These are phyloP conservation scores for Pestalotiopsis fici DNA, from an alignment of 2,329 filamentous ascomycete genomes.

Conservation along the genomic window DNA sequence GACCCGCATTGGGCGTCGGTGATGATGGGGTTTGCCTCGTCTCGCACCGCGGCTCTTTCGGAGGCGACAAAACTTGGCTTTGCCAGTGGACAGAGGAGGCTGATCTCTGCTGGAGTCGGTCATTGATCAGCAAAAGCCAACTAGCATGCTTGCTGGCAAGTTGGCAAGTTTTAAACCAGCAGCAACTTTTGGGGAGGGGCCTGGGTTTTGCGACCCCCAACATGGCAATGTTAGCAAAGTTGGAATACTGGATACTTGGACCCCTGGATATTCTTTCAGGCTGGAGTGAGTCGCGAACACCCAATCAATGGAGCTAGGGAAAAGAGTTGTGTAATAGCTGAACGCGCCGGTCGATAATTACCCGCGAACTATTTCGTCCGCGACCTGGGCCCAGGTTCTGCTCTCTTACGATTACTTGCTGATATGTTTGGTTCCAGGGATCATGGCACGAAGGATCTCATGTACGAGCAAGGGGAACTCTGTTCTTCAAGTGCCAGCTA, in stretches of 20 bases:
- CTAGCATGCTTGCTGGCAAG: not conserved
- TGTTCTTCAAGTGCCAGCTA: not conserved
- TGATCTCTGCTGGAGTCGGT: not conserved
- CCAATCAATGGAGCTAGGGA: not conserved
- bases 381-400: not conserved
- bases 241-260: not conserved
- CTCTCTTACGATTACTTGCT: not conserved
- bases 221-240: too few species aligned
- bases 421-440: not conserved
- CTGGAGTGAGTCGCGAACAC: not conserved
- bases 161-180: not conserved
- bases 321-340: not conserved
- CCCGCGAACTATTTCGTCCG: not conserved
- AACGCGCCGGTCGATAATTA: slow-evolving; percentile 4
- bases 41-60: not conserved
- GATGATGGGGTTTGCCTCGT: not conserved
- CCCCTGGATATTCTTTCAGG: not conserved
- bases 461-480: not conserved
- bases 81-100: not conserved
- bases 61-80: not conserved
- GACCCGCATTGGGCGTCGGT: not conserved
- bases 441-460: not conserved
- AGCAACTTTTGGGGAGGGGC: not conserved
- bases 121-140: not conserved
- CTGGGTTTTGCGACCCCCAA: not conserved